Conservation (phyloP, 805 yeast genomes). For the Lipomyces lipofer region DNA sequence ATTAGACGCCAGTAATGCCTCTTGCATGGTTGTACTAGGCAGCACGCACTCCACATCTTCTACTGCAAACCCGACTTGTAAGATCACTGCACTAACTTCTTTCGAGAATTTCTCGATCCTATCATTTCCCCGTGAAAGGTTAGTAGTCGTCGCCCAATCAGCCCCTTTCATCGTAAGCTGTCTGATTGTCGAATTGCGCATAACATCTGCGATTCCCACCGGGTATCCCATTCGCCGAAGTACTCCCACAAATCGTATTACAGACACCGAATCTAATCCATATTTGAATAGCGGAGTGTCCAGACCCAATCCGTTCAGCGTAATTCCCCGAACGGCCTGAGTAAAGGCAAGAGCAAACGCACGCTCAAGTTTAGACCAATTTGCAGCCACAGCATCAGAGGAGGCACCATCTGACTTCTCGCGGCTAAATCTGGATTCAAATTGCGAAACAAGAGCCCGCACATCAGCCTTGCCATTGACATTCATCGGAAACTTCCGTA, state of each 20-base stretch:
- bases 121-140: not conserved
- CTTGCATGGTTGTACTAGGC: constrained; percentile 33
- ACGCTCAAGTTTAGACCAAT: constrained; percentile 8
- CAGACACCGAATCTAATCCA: constrained; percentile 33
- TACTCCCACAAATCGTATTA: constrained; percentile 14
- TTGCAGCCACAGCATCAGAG: not conserved
- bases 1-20: constrained; percentile 9
- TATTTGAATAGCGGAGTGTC: constrained; percentile 24
- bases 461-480: constrained; percentile 31
- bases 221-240: constrained; percentile 5
- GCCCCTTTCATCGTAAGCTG: not conserved
- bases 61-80: not conserved
- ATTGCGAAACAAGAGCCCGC: not conserved
- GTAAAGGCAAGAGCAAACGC: constrained; percentile 11
- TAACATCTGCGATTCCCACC: constrained; percentile 14
- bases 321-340: not conserved
- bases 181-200: constrained; percentile 7
- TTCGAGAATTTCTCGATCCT: not conserved
- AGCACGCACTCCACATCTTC: constrained; percentile 1
- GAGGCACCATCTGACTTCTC: not conserved
- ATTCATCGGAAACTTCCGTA: constrained; percentile 25
- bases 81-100: constrained; percentile 3
- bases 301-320: not conserved
- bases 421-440: not conserved
- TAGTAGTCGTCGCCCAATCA: not conserved